phyloP scores from a whole-genome alignment of 1,284 basidiomycete genomes.

The Chalciporus sp. region DNA sequence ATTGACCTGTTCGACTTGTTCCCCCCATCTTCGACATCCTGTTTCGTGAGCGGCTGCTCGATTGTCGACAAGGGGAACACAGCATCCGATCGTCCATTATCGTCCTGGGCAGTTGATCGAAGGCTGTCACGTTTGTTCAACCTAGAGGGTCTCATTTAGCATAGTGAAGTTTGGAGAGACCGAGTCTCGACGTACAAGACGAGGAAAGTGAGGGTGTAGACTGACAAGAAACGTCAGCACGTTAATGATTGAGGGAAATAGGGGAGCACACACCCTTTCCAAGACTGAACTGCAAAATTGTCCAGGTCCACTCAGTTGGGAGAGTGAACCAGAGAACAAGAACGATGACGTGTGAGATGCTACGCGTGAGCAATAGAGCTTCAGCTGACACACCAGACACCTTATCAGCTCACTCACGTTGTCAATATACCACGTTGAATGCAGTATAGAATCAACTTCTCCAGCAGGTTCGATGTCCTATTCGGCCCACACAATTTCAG shows the following conservation, averaged over 20 bases:
- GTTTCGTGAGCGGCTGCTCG: too few relatives aligned
- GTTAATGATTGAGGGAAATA: background rate
- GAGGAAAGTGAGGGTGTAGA: slow-evolving; percentile 22
- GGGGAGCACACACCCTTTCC: slow-evolving; percentile 12
- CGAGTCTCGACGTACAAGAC: slow-evolving; percentile 17
- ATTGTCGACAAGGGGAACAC: slow-evolving; percentile 1
- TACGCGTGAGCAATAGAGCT: too few relatives aligned
- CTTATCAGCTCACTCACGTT: too few relatives aligned
- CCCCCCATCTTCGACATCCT: too few relatives aligned
- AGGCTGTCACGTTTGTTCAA: slow-evolving; percentile 17
- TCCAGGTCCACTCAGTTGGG: slow-evolving; percentile 9
- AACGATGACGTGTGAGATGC: slow-evolving; percentile 12
- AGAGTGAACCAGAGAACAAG: slow-evolving; percentile 14
- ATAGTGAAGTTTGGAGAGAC: too few relatives aligned
- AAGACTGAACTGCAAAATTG: slow-evolving; percentile 17
- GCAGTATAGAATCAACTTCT: slow-evolving; percentile 13
- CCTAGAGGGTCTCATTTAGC: too few relatives aligned
- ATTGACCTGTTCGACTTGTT: too few relatives aligned
- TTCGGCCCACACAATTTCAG: too few relatives aligned
- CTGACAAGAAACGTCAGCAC: background rate
- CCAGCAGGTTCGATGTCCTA: slow-evolving; percentile 14
- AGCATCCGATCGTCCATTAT: background rate
- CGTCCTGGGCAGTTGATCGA: background rate
- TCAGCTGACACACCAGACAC: too few relatives aligned
- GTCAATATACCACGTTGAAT: slow-evolving; percentile 18